Evolutionary conservation across 176 grass and related monocot species (phyloP), one percentile per base, ranked within the genome.

Genomic region (Microstegium vimineum): DNA sequence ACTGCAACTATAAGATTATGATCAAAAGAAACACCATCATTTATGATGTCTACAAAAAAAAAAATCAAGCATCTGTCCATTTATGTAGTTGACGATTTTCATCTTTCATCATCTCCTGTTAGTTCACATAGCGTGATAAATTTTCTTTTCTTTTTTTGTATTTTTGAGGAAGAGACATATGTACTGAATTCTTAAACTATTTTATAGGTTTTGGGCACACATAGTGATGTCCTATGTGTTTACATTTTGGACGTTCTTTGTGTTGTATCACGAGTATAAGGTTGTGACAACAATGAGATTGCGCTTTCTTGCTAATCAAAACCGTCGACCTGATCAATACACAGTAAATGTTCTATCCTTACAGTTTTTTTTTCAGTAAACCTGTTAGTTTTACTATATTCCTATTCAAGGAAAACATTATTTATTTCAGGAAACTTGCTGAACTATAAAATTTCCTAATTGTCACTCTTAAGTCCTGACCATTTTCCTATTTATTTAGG

Each of bases 231-330:
- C 84, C 60, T 98, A 94, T 66, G 79, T 87, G 79, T 87, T 94
- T 78, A 84, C 86, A 20, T 84, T 94, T 80, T 98, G 92, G 92
- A 91, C 79, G 36, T 93, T 85, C 57, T 91, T 80, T 33, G 62
- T 89, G 40, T 71, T 98, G 22, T 98, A 82, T 81, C 91, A 66
- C 36, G 95, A 98, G 79, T 94, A 98, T 80, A 91, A 94, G 85
- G 80, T 87, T 77, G 73, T 98, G 62, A 79, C 90, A 54, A 86
- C 90, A 32, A 93, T 91, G 88, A 92, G 95, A 84, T 86, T 98
- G 89, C 80, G 84, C 36, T 98, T 98, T 83, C 68, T 98, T 75
- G 92, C 95, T 83, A 86, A 82, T 74, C 92, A 92, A 87, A 88
- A 90, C 30, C 88, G 90, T 26, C 81, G 92, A 69, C 75, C 92